Percentiles rank a stretch among this genome's conserved stretches.
Conservation (phyloP, 805 yeast species). For the Isabelozyma gotoi region DNA sequence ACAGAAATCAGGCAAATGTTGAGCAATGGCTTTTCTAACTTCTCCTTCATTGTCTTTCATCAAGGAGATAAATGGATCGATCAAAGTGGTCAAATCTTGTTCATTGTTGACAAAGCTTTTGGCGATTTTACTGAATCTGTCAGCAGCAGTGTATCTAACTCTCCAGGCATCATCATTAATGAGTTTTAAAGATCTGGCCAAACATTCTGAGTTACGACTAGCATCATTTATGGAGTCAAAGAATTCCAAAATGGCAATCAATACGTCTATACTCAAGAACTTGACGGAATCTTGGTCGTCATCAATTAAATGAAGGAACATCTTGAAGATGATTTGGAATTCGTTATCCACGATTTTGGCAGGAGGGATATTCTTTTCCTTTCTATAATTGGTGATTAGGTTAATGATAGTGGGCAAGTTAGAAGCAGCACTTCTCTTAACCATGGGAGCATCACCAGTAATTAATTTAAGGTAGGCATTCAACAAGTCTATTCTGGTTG, state of each 20-base stretch:
- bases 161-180: slow-evolving; percentile 95
- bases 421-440: slow-evolving; percentile 89
- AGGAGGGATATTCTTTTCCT: slow-evolving; percentile 19
- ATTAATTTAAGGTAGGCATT: slow-evolving; percentile 67
- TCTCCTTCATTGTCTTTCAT: slow-evolving; percentile 95
- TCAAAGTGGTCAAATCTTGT: slow-evolving; percentile 55
- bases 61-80: slow-evolving; percentile 69
- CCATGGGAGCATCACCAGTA: slow-evolving; percentile 96
- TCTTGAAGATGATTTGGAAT: slow-evolving; percentile 74
- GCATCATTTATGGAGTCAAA: slow-evolving; percentile 58
- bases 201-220: slow-evolving; percentile 61
- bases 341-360: slow-evolving; percentile 47
- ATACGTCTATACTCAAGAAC: slow-evolving; percentile 81
- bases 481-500: slow-evolving; percentile 60
- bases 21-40: slow-evolving; percentile 92
- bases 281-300: slow-evolving; percentile 96
- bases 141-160: slow-evolving; percentile 98
- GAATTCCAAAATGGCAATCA: slow-evolving; percentile 75
- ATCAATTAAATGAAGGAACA: slow-evolving; percentile 73
- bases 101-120: slow-evolving; percentile 57
- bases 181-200: slow-evolving; percentile 65
- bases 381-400: slow-evolving; percentile 42
- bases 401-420: slow-evolving; percentile 75
- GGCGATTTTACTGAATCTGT: slow-evolving; percentile 77
- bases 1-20: slow-evolving; percentile 80